These are phyloP conservation scores for Neofusicoccum cordaticola DNA, from an alignment of 2,329 filamentous ascomycete genomes.

Conservation along the genomic window DNA sequence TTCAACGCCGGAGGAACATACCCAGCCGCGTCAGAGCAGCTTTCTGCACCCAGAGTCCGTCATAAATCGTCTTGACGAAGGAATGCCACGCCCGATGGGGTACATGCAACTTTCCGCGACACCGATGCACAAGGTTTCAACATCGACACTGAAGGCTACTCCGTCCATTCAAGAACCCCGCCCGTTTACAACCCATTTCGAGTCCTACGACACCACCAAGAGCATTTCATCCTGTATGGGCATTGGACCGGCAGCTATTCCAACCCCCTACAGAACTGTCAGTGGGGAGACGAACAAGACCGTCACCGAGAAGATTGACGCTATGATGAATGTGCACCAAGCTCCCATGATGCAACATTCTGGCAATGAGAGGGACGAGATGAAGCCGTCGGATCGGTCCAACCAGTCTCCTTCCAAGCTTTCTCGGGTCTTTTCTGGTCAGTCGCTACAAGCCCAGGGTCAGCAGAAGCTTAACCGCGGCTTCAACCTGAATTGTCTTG, in stretches of 20 bases:
- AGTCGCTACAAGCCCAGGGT: slow-evolving; percentile 22
- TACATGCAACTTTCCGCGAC: background rate
- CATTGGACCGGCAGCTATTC: background rate
- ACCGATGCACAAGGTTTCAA: background rate
- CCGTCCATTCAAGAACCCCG: background rate
- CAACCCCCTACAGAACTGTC: background rate
- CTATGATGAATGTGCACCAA: background rate
- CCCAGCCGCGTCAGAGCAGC: background rate
- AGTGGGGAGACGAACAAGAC: background rate
- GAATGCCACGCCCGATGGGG: background rate
- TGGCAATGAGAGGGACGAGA: slow-evolving; percentile 10
- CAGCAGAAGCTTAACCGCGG: slow-evolving; percentile 27
- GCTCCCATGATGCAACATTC: slow-evolving; percentile 11
- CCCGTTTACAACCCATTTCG: background rate
- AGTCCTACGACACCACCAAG: slow-evolving; percentile 1
- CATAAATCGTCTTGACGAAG: background rate
- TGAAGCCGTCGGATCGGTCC: background rate
- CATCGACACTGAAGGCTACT: background rate
- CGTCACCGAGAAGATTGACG: slow-evolving; percentile 1
- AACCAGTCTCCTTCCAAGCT: slow-evolving; percentile 23
- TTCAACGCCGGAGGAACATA: background rate
- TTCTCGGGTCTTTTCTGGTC: slow-evolving; percentile 20
- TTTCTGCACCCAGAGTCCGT: background rate
- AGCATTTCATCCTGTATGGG: slow-evolving; percentile 14
- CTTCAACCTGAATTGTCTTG: slow-evolving; percentile 24